Base-by-base conservation (phyloP, 495 filamentous ascomycete species). In the Hamigera avellanea region DNA sequence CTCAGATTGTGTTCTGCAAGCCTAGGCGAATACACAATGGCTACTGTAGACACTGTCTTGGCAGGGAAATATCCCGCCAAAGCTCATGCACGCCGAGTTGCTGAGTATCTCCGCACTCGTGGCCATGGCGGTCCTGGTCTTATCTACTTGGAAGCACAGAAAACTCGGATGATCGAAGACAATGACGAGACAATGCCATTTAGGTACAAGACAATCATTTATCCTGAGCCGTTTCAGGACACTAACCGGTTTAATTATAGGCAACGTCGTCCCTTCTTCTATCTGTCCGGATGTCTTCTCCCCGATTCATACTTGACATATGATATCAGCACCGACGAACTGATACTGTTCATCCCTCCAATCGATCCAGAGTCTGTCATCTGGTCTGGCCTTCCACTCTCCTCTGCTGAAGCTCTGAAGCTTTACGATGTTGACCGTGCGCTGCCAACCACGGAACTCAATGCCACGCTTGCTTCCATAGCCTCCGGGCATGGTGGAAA, bases 61-160 rank as follows among this genome's bases (percentile, higher is more conserved):
- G 52, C 66, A 42, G 80, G 76, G 32, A 94, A 95, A 59, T 98
- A 98, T 56, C 93, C 91, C n/a, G 93, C 86, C 28, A 96, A 95
- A 60, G 70, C 71, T 15, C 91, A 98, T 59, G 83, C 82, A 27
- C 70, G 75, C 44, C 76, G 76, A 45, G 87, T 95, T n/a, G 80
- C 74, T 12, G 75, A 84, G 36, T 78, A 76, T 48, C 80, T 96
- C 10, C 40, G 56, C 35, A 35, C 55, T 26, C 49, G 47, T 32
- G 54, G 50, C 8, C 39, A 63, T 40, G 48, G 52, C 27, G 48
- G 44, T 14, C 42, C 47, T 23, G 62, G 60, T 12, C 45, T 57
- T 15, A 70, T 98, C 29, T 98, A 95, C 56, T 73, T 98, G 34
- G 87, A 96, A 67, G 82, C 78, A 28, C 79, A 86, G 47, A 76